Evolutionary conservation across 2,329 filamentous ascomycete genomes (phyloP), one percentile per base, ranked within the genome.

Genomic region (Pseudogymnoascus sp.): DNA sequence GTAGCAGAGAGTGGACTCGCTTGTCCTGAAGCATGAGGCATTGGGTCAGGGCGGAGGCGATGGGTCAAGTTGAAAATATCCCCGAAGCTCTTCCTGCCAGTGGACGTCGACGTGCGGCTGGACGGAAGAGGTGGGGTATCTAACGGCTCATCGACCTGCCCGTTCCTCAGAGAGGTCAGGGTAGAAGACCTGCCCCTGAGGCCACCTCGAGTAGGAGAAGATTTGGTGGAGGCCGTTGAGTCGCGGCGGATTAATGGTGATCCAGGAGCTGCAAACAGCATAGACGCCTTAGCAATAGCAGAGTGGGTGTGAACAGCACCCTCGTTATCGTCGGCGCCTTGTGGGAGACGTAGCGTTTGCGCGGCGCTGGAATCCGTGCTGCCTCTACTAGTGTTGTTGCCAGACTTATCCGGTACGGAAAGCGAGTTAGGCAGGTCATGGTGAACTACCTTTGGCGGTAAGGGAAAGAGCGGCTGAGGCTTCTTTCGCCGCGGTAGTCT

Each of bases 71-170:
- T 88, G 70, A 99, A 86, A 18, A 97, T 79, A 68, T 96, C 94
- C 62, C 92, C 91, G 69, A 99, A 91, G 75, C 93, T 97, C 75
- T 92, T 94, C 62, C 94, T 84, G 4, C 92, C 92, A n/a, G 88
- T 93, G 0, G 91, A 96, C 0, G 88, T 91, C 0, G 92, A 96
- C 5, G 86, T 92, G 61, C 92, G 82, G 2, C 69, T 68, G 4
- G 73, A 72, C 35, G 70, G 71, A n/a, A 85, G 75, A 23, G 84
- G 83, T 3, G 86, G 86, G 2, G 88, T 85, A 5, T 84, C 79
- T 4, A 89, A 81, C 62, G 87, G 84, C 35, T 88, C 84, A 65
- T 91, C 90, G 62, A 86, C 85, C 0, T 88, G 90, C 62, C 84
- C 82, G 66, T 88, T 86, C 16, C 87, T 85, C 47, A 93, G 75